Conservation (phyloP, 208 protist species). For the Leishmania martiniquensis region DNA sequence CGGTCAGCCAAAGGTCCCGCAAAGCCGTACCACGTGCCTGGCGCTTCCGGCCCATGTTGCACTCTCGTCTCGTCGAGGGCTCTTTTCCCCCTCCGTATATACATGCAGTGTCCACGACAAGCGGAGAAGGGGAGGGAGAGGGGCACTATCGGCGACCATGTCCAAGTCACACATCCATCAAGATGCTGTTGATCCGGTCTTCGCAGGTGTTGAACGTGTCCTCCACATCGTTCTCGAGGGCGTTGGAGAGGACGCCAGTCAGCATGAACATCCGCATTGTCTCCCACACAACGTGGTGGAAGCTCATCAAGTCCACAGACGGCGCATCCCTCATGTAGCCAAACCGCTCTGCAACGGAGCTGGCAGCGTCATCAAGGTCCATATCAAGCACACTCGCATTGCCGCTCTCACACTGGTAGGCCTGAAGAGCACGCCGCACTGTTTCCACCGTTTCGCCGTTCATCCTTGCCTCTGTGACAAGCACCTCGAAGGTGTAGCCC, state of each 20-base stretch:
- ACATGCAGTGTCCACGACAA: not conserved
- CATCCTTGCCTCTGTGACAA: slow-evolving; percentile 15
- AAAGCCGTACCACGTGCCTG: too few species aligned
- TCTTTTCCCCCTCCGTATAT: too few species aligned
- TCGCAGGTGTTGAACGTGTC: slow-evolving; percentile 3
- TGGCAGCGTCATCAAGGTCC: slow-evolving; percentile 16
- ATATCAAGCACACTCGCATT: slow-evolving; percentile 9
- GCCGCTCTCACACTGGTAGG: slow-evolving; percentile 18
- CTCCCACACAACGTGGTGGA: slow-evolving; percentile 19
- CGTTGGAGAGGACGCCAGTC: not conserved
- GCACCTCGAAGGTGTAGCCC: slow-evolving; percentile 20
- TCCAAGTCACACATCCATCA: not conserved
- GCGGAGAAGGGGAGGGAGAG: not conserved
- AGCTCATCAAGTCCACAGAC: slow-evolving; percentile 13
- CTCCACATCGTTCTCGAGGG: slow-evolving; percentile 10
- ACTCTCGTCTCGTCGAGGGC: too few species aligned
- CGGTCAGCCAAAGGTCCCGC: not conserved
- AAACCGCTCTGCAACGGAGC: slow-evolving; percentile 24
- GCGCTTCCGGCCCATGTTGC: too few species aligned
- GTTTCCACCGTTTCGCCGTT: slow-evolving; percentile 22
- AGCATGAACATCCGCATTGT: slow-evolving; percentile 18
- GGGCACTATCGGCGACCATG: not conserved
- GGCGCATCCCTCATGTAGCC: slow-evolving; percentile 26
- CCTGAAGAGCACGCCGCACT: slow-evolving; percentile 20
- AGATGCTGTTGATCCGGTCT: slow-evolving; percentile 1